phyloP scores from a whole-genome alignment of 164 flowering plant genomes.

The Piper longum region DNA sequence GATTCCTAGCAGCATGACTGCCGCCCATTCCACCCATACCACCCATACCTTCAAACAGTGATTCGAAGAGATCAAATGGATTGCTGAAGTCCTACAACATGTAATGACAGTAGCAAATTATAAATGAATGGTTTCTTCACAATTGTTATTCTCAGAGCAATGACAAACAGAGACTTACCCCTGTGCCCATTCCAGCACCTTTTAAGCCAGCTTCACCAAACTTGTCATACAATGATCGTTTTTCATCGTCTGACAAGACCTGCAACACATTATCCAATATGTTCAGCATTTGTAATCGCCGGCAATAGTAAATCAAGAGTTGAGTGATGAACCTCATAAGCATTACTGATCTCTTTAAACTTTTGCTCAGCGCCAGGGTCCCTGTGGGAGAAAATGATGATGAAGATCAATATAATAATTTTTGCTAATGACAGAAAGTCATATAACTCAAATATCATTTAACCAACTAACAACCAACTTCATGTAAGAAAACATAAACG shows the following conservation, averaged over 20 bases:
- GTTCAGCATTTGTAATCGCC: not conserved
- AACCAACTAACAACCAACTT: too few relatives aligned
- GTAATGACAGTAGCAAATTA: not conserved
- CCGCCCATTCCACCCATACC: slow-evolving; percentile 64
- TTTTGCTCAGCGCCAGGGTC: slow-evolving; percentile 81
- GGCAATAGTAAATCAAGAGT: not conserved
- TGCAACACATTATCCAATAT: slow-evolving; percentile 13
- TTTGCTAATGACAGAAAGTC: too few relatives aligned
- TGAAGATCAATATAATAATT: too few relatives aligned
- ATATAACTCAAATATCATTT: too few relatives aligned
- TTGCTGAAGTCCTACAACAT: slow-evolving; percentile 72
- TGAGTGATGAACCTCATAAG: slow-evolving; percentile 62
- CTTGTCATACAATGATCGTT: slow-evolving; percentile 79
- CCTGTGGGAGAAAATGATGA: slow-evolving; percentile 28
- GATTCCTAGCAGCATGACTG: slow-evolving; percentile 40
- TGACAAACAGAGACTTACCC: slow-evolving; percentile 43
- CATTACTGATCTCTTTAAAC: slow-evolving; percentile 92
- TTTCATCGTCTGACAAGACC: slow-evolving; percentile 98
- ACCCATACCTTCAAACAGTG: slow-evolving; percentile 68
- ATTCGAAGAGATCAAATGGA: slow-evolving; percentile 82
- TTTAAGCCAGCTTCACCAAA: slow-evolving; percentile 96
- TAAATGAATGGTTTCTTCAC: not conserved
- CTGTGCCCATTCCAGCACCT: slow-evolving; percentile 78
- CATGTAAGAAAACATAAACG: too few relatives aligned
- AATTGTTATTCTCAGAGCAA: not conserved